These are phyloP conservation scores for Lagenaria siceraria DNA, from an alignment of 306 rosid species.

Conservation along the genomic window DNA sequence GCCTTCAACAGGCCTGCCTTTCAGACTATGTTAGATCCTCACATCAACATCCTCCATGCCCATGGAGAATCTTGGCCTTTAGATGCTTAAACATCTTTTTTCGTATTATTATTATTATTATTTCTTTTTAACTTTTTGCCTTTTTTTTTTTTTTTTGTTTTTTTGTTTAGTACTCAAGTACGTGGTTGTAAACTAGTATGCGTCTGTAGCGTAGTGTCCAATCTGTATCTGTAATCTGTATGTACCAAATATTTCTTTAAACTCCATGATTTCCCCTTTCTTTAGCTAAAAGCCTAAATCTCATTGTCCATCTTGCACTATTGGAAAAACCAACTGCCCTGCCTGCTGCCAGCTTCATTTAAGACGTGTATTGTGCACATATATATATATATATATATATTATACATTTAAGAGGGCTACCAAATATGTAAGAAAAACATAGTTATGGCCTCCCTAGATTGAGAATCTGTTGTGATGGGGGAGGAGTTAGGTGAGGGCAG, in stretches of 20 bases:
- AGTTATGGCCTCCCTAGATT: neutral
- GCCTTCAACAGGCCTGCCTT: conserved; percentile 17
- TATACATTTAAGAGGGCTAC: neutral
- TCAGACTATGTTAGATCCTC: conserved; percentile 16
- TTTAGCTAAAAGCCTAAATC: neutral
- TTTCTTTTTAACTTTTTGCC: neutral
- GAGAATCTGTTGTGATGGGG: neutral
- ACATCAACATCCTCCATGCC: conserved; percentile 19
- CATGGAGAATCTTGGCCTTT: conserved; percentile 27
- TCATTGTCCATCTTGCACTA: neutral
- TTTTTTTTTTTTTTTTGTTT: neutral
- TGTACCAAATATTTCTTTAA: conserved; percentile 1
- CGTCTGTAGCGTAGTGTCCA: neutral
- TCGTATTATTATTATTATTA: neutral
- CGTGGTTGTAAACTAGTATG: conserved; percentile 6
- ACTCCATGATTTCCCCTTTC: neutral
- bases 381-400: too few relatives aligned
- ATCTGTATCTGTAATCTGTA: conserved; percentile 1
- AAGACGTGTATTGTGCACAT: neutral
- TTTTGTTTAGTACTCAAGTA: neutral
- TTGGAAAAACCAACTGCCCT: neutral
- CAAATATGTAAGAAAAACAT: neutral
- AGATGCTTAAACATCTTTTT: conserved; percentile 6
- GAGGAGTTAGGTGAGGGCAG: conserved; percentile 7
- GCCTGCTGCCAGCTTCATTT: too few relatives aligned